A percentile compares a stretch with the other conserved stretches of the same genome.
phyloP scores from a whole-genome alignment of 768 basidiomycete genomes.

The Panaeolus cyanescens region DNA sequence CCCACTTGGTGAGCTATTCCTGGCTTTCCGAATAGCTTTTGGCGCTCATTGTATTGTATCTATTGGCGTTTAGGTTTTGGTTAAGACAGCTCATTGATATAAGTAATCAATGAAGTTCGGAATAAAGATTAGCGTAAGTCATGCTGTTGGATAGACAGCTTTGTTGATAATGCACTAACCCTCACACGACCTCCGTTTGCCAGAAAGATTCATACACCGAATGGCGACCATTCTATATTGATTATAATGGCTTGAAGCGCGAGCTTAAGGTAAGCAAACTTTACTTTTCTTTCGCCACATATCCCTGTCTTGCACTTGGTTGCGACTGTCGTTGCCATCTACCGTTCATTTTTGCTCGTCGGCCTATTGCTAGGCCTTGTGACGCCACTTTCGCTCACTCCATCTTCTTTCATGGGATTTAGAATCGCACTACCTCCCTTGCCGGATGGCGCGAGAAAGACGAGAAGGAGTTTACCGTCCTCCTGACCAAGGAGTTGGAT shows the following conservation, averaged over 20 bases:
- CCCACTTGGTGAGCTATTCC: too few species aligned
- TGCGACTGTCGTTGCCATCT: background rate
- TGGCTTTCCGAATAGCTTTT: too few species aligned
- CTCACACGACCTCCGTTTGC: conserved; percentile 2
- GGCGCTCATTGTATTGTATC: background rate
- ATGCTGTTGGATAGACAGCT: background rate
- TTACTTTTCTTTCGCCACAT: background rate
- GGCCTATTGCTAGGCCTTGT: background rate
- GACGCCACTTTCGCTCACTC: background rate
- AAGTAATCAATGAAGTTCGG: conserved; percentile 72
- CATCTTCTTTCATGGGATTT: background rate
- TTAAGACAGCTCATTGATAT: background rate
- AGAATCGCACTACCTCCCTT: conserved; percentile 18
- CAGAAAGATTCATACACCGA: conserved; percentile 86
- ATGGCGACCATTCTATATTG: conserved; percentile 89
- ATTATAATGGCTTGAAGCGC: conserved; percentile 88
- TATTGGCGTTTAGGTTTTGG: too few species aligned
- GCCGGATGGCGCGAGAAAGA: conserved; percentile 72
- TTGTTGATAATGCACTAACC: background rate
- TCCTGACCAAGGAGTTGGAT: conserved; percentile 85
- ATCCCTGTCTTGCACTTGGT: background rate
- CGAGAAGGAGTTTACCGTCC: conserved; percentile 77
- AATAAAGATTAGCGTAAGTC: conserved; percentile 67
- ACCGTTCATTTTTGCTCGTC: background rate
- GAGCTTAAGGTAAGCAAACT: conserved; percentile 70